Evolutionary conservation across 2,329 filamentous ascomycete species (phyloP).

Genomic region (Penicillium polonicum): DNA sequence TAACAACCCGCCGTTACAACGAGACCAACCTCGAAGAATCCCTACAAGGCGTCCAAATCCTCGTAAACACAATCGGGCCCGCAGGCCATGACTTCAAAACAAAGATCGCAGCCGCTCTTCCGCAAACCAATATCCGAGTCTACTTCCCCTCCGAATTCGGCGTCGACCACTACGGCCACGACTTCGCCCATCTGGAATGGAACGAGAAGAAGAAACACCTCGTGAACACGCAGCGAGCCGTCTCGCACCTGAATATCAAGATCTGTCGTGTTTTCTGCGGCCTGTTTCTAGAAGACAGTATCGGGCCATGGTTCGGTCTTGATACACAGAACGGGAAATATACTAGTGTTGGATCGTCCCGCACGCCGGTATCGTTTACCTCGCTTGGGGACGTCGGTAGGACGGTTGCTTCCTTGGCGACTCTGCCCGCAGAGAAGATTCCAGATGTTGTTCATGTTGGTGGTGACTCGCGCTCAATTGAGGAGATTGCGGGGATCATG

Average conservation of each 20-base stretch:
- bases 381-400: conserved; percentile 33
- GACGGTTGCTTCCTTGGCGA: conserved; percentile 29
- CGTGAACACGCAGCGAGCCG: conserved; percentile 11
- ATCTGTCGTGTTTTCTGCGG: conserved; percentile 4
- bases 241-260: not conserved
- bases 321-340: conserved; percentile 27
- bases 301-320: conserved; percentile 38
- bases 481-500: conserved; percentile 12
- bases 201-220: conserved; percentile 7
- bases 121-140: conserved; percentile 27
- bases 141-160: conserved; percentile 41
- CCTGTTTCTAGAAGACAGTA: conserved; percentile 2
- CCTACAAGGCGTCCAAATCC: conserved; percentile 32
- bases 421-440: conserved; percentile 18
- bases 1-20: conserved; percentile 19
- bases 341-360: conserved; percentile 28
- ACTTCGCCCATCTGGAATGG: conserved; percentile 13
- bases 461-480: conserved; percentile 12
- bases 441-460: conserved; percentile 11
- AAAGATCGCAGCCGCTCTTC: conserved; percentile 24
- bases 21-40: conserved; percentile 24
- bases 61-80: conserved; percentile 33
- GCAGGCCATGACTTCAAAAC: conserved; percentile 33
- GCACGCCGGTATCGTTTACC: conserved; percentile 32
- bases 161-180: conserved; percentile 34